A percentile compares a stretch with the other conserved stretches of the same genome.
These are phyloP conservation scores for Carex myosuroides DNA, from an alignment of 176 grass and related monocot genomes.

Conservation along the genomic window DNA sequence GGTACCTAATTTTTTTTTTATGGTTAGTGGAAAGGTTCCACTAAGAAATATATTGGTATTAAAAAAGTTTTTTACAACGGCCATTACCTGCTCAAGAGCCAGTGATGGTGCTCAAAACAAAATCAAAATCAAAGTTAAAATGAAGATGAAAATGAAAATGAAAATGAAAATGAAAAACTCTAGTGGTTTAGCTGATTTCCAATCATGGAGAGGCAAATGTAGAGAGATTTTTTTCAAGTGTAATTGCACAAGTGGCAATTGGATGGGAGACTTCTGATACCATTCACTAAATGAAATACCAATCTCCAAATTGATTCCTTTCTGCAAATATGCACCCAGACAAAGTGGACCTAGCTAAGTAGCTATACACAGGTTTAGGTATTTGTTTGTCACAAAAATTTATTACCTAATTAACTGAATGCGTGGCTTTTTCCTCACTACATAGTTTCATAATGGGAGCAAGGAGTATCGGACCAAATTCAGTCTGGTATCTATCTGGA, in stretches of 20 bases:
- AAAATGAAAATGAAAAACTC: no score
- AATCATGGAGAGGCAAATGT: slow-evolving; percentile 5
- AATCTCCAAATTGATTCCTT: slow-evolving; percentile 9
- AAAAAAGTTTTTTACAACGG: no score
- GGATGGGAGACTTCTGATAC: not conserved
- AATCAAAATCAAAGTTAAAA: no score
- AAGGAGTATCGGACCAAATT: no score
- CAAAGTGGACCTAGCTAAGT: not conserved
- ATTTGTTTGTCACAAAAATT: not conserved
- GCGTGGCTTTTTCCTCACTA: not conserved
- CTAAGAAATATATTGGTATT: no score
- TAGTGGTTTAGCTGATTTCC: not conserved
- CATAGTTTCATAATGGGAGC: no score
- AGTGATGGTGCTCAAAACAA: no score
- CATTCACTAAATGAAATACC: not conserved
- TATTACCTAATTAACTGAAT: not conserved
- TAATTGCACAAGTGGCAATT: not conserved
- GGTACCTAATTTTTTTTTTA: no score
- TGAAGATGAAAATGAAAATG: no score
- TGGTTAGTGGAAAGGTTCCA: no score
- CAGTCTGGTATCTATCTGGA: no score
- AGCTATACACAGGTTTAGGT: not conserved
- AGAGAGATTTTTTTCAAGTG: not conserved
- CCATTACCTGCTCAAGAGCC: no score
- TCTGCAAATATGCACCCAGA: slow-evolving; percentile 14